Evolutionary conservation across 2,329 filamentous ascomycete genomes (phyloP), one percentile per base, ranked within the genome.

Genomic region (Alternaria sp.): DNA sequence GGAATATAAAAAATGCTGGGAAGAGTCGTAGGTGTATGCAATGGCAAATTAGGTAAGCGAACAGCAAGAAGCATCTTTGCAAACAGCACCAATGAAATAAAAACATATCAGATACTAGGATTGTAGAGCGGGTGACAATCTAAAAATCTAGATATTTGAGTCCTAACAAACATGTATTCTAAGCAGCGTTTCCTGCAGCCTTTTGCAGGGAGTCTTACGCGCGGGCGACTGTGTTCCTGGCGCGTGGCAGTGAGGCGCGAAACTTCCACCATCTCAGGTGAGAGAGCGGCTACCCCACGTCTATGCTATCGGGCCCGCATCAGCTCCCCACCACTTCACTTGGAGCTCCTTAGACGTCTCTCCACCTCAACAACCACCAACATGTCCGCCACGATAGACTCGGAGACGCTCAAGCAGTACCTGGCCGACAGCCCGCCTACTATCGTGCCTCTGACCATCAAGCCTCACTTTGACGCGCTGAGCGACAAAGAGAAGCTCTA

Each of bases 381-480:
- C 33, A 74, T 73, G 71, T 39, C 69, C 52, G 58, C 66, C 40
- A 69, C 69, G 42, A 82, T 83, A 72, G 80, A 82, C 61, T 71
- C 74, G 8, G 73, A 79, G 36, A 76, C 76, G 6, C 75, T 82
- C 40, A 80, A 81, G 77, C 90, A 96, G 75, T 97, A 96, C 78
- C 85, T 96, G 61, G 93, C 95, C 45, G 95, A 99, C 79, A 89
- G 90, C 64, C 95, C 95, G 44, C 95, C 95, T 1, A 90, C 89
- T 48, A 87, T 97, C 56, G 94, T 97, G 58, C 88, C 89, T 46
- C 86, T 99, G 49, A 89, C 92, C 77, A 95, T 98, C 77, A 92
- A 92, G 80, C 91, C 92, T 75, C 94, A 98, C 80, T 99, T 98
- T 71, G 90, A 94, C 54, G 87, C 88, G 34, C 79, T 95, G 61